Evolutionary conservation across 805 yeast genomes (phyloP), one percentile per base, ranked within the genome.

Genomic region (Scheffersomyces stipitis): DNA sequence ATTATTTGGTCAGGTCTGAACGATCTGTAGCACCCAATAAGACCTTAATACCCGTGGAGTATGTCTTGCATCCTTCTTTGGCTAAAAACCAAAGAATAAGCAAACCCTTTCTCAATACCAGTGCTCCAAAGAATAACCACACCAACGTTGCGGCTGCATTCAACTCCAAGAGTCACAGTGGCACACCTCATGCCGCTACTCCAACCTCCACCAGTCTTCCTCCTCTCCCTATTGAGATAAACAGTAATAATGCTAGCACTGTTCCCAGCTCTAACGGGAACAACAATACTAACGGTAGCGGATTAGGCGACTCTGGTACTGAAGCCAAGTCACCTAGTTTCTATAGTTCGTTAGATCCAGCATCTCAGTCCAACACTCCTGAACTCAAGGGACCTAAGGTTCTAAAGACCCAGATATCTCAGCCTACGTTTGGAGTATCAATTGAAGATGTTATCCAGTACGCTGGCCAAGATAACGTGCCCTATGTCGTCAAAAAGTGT

Each of bases 401-500:
- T 1, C 44, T 63, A n/a, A 44, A 34, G 16, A 22, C 51, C 2
- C 53, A 46, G 30, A 28, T 44, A 15, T 28, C 46, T 4, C 71
- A 67, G 36, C 71, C 73, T 0, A 80, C 95, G 0, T 93, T 87
- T 62, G 97, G 96, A 0, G 80, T 83, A 0, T 83, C 95, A 1
- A 71, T 93, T n/a, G 95, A 84, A 40, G 78, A 72, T 7, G 64
- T 87, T 30, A 79, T 89, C 14, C 83, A 81, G 43, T 80, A 75
- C 48, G 96, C 95, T 44, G 75, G 74, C 5, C 91, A 89, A 37
- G 96, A 87, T 46, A 83, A 86, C 60, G 96, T 93, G 4, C 99
- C 99, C 1, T 74, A 84, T 13, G 77, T 93, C 33, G 99, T 93
- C 8, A 81, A 83, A 45, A 86, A 83, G 54, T 90, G 97, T 69